phyloP scores from a whole-genome alignment of 2,329 filamentous ascomycete genomes.

The Clonostachys rosea region DNA sequence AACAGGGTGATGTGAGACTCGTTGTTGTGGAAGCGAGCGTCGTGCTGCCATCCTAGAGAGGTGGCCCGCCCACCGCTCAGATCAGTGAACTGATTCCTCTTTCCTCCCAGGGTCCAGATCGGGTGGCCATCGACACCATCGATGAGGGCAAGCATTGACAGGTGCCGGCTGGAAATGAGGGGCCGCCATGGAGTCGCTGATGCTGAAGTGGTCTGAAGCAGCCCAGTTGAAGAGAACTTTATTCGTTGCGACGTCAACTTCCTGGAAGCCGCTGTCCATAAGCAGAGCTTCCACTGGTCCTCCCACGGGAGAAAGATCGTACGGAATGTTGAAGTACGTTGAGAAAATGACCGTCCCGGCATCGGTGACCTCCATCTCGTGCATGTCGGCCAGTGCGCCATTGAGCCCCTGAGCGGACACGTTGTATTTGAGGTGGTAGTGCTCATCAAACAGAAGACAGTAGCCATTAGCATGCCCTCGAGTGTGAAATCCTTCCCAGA shows the following conservation, averaged over 20 bases:
- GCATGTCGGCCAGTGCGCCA: constrained; percentile 28
- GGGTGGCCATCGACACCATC: constrained; percentile 17
- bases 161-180: constrained; percentile 27
- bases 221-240: constrained; percentile 28
- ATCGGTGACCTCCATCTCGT: constrained; percentile 35
- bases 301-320: constrained; percentile 20
- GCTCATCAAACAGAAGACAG: constrained; percentile 21
- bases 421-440: constrained; percentile 28
- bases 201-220: constrained; percentile 21
- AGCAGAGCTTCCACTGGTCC: constrained; percentile 19
- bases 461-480: constrained; percentile 18
- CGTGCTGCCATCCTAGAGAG: constrained; percentile 31
- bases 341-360: constrained; percentile 34
- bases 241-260: constrained; percentile 27
- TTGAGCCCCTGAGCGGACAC: constrained; percentile 24
- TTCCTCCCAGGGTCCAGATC: constrained; percentile 28
- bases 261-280: constrained; percentile 30
- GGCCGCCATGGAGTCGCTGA: constrained; percentile 14
- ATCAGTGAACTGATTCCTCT: constrained; percentile 25
- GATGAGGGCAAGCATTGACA: constrained; percentile 20
- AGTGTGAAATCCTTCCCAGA: constrained; percentile 22
- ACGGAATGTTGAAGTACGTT: constrained; percentile 26
- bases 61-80: constrained; percentile 23
- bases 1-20: constrained; percentile 26
- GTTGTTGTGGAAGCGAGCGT: constrained; percentile 22